These are phyloP conservation scores for Nakataea oryzae DNA, from an alignment of 2,329 filamentous ascomycete genomes.

Conservation along the genomic window DNA sequence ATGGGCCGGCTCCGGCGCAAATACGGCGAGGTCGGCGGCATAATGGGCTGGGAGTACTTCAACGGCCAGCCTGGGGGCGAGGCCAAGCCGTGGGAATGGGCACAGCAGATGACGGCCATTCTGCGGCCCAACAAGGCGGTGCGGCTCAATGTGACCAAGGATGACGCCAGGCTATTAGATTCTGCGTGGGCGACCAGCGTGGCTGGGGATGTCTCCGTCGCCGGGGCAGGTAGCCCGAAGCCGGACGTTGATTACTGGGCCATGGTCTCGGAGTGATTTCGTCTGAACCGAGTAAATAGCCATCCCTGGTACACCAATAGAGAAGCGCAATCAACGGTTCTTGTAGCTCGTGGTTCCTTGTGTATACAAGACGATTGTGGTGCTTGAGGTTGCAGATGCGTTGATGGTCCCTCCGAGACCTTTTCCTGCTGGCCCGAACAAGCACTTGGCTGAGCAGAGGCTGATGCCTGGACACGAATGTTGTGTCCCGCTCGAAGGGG, in stretches of 20 bases:
- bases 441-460: too few relatives aligned
- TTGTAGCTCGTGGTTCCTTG: too few relatives aligned
- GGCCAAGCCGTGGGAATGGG: constrained; percentile 67
- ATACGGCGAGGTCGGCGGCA: constrained; percentile 67
- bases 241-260: constrained; percentile 15
- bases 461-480: too few relatives aligned
- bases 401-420: too few relatives aligned
- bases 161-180: constrained; percentile 10
- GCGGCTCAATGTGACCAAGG: constrained; percentile 11
- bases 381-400: too few relatives aligned
- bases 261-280: constrained; percentile 10
- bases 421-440: too few relatives aligned
- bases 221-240: background rate
- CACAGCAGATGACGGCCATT: constrained; percentile 48
- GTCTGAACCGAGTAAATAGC: too few relatives aligned
- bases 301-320: too few relatives aligned
- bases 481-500: too few relatives aligned
- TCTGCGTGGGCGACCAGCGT: constrained; percentile 14
- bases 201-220: background rate
- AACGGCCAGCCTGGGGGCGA: constrained; percentile 60
- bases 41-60: constrained; percentile 96
- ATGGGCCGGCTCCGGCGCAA: constrained; percentile 28
- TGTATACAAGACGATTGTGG: too few relatives aligned
- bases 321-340: too few relatives aligned
- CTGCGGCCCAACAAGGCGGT: constrained; percentile 18